Conservation (phyloP, 257 asterid genomes). For the Cordia subcordata region DNA sequence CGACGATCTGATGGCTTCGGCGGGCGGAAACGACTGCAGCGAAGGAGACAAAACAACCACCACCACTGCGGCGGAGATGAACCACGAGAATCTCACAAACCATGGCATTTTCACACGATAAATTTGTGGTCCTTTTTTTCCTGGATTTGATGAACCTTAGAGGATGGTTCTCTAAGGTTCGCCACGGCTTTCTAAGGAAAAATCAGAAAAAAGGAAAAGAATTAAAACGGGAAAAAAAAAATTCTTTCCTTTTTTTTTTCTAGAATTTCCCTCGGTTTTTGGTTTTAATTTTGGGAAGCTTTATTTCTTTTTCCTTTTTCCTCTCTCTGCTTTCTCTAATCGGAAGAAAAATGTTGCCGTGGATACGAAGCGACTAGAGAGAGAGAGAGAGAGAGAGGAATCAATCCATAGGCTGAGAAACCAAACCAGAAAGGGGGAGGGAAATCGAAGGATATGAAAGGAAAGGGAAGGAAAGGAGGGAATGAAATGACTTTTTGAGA, state of each 20-base stretch:
- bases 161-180: constrained; percentile 47
- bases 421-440: constrained; percentile 9
- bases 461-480: background rate
- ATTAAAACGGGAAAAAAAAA: no score
- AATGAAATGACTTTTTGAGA: background rate
- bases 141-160: constrained; percentile 27
- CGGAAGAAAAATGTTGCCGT: constrained; percentile 25
- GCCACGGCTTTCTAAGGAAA: constrained; percentile 33
- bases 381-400: constrained; percentile 15
- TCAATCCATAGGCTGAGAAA: constrained; percentile 14
- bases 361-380: constrained; percentile 25
- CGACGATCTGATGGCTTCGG: constrained; percentile 86
- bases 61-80: constrained; percentile 69
- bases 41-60: constrained; percentile 75
- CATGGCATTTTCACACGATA: constrained; percentile 57
- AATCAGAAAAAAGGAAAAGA: constrained; percentile 17
- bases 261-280: constrained; percentile 1
- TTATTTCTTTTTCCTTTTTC: no score
- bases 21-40: constrained; percentile 83
- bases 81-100: constrained; percentile 64
- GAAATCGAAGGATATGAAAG: constrained; percentile 13
- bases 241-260: no score
- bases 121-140: constrained; percentile 6
- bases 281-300: no score
- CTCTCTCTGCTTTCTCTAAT: constrained; percentile 17